Conservation (phyloP, 2,329 filamentous ascomycete species). For the Gyromitra esculenta region DNA sequence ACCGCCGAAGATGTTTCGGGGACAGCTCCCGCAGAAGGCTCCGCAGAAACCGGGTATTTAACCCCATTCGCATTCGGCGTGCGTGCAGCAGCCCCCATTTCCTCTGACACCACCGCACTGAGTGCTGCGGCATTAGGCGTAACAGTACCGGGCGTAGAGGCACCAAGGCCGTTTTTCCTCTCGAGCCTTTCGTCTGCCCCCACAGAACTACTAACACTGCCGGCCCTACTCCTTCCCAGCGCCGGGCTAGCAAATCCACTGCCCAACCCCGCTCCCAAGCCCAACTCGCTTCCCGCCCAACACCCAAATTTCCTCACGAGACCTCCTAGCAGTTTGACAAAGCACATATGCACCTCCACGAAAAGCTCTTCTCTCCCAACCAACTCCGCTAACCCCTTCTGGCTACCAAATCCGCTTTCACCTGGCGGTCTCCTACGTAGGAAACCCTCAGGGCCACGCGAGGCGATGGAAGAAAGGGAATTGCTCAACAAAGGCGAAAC, state of each 20-base stretch:
- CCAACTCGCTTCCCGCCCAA: slow-evolving; percentile 49
- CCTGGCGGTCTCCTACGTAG: slow-evolving; percentile 69
- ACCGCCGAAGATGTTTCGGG: slow-evolving; percentile 26
- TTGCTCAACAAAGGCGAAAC: slow-evolving; percentile 44
- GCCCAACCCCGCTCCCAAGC: slow-evolving; percentile 35
- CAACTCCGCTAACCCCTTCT: slow-evolving; percentile 72
- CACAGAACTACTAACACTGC: slow-evolving; percentile 50
- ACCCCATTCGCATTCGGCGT: slow-evolving; percentile 25
- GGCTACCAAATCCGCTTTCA: slow-evolving; percentile 68
- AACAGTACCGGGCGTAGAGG: slow-evolving; percentile 37
- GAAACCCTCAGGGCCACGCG: slow-evolving; percentile 64
- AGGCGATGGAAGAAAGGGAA: slow-evolving; percentile 58
- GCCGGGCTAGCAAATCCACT: slow-evolving; percentile 48
- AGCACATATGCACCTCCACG: slow-evolving; percentile 71
- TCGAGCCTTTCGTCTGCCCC: slow-evolving; percentile 47
- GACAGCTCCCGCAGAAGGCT: slow-evolving; percentile 34
- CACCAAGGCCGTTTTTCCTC: slow-evolving; percentile 44
- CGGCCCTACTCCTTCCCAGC: slow-evolving; percentile 47
- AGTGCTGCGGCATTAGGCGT: slow-evolving; percentile 39
- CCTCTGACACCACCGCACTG: slow-evolving; percentile 32
- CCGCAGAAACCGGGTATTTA: slow-evolving; percentile 43
- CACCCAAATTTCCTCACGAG: slow-evolving; percentile 57
- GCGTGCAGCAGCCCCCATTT: slow-evolving; percentile 36
- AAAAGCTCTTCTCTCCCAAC: slow-evolving; percentile 75
- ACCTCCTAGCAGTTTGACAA: slow-evolving; percentile 68